These are phyloP conservation scores for Magnusiomyces suaveolens DNA, from an alignment of 1,139 yeast species.

Conservation along the genomic window DNA sequence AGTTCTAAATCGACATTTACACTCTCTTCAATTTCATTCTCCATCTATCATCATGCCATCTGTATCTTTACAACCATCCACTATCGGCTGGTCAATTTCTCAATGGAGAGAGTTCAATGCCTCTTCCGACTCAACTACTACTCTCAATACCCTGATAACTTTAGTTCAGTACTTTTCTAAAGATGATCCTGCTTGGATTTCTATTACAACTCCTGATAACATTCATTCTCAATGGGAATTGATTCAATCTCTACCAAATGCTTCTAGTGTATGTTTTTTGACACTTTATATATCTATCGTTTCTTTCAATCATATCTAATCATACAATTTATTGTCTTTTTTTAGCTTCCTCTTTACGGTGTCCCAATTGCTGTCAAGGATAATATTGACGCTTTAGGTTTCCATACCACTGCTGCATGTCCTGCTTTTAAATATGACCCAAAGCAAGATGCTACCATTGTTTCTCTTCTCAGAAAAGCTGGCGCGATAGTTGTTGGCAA, in stretches of 20 bases:
- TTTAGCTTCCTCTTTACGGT: conserved; percentile 57
- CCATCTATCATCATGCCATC: too few species aligned
- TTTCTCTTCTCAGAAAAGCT: conserved; percentile 55
- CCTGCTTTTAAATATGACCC: conserved; percentile 70
- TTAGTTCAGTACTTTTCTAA: conserved; percentile 38
- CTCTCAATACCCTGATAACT: conserved; percentile 41
- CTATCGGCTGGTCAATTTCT: conserved; percentile 47
- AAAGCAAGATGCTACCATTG: conserved; percentile 62
- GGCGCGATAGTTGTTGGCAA: conserved; percentile 91
- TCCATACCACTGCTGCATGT: conserved; percentile 90
- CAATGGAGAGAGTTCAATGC: conserved; percentile 68
- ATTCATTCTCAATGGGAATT: conserved; percentile 70
- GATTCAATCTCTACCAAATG: conserved; percentile 40
- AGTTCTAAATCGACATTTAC: too few species aligned
- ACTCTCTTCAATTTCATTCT: too few species aligned
- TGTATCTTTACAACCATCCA: too few species aligned
- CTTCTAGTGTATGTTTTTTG: too few species aligned
- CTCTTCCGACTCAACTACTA: conserved; percentile 52
- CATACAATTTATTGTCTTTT: too few species aligned
- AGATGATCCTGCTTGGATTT: conserved; percentile 83
- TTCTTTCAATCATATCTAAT: too few species aligned
- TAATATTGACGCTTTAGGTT: conserved; percentile 78
- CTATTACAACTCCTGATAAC: conserved; percentile 52
- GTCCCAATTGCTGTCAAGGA: conserved; percentile 94
- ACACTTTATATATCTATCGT: too few species aligned